phyloP scores from a whole-genome alignment of 371 early-diverging fungal genomes.

The Sporodiniella umbellata region DNA sequence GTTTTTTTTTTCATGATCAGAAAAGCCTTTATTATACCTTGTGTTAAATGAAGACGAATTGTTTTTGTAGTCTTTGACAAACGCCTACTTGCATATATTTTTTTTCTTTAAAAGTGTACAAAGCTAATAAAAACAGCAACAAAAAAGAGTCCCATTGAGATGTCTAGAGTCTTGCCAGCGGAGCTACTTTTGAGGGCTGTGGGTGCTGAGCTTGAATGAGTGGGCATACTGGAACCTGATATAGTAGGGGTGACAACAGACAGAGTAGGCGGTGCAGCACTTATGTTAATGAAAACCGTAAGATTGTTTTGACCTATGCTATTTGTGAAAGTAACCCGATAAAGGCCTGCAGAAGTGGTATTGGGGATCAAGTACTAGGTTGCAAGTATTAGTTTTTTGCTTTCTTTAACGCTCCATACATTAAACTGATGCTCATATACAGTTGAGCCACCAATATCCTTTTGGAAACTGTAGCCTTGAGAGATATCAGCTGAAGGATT shows the following conservation, averaged over 20 bases:
- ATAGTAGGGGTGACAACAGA: neutral
- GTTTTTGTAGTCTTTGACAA: too few species aligned
- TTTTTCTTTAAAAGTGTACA: slow-evolving; percentile 1
- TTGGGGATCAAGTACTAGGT: slow-evolving; percentile 30
- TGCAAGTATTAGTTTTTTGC: neutral
- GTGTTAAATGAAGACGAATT: too few species aligned
- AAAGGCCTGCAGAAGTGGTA: slow-evolving; percentile 25
- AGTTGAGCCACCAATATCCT: slow-evolving; percentile 17
- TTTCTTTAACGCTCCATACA: slow-evolving; percentile 9
- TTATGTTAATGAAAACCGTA: slow-evolving; percentile 27
- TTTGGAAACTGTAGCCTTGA: slow-evolving; percentile 31
- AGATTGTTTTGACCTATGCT: slow-evolving; percentile 20
- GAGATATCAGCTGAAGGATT: slow-evolving; percentile 22
- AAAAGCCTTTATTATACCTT: too few species aligned
- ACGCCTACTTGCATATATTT: too few species aligned
- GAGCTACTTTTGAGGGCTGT: neutral
- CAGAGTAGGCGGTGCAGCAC: slow-evolving; percentile 18
- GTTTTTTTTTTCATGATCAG: too few species aligned
- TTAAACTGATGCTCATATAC: slow-evolving; percentile 37
- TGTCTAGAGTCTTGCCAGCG: neutral
- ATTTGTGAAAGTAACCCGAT: slow-evolving; percentile 30
- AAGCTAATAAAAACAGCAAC: neutral
- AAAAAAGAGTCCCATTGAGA: neutral
- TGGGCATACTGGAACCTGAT: neutral
- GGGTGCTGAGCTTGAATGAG: neutral